Base-by-base conservation (phyloP, 2,329 filamentous ascomycete genomes). In the Penicillium sp. region DNA sequence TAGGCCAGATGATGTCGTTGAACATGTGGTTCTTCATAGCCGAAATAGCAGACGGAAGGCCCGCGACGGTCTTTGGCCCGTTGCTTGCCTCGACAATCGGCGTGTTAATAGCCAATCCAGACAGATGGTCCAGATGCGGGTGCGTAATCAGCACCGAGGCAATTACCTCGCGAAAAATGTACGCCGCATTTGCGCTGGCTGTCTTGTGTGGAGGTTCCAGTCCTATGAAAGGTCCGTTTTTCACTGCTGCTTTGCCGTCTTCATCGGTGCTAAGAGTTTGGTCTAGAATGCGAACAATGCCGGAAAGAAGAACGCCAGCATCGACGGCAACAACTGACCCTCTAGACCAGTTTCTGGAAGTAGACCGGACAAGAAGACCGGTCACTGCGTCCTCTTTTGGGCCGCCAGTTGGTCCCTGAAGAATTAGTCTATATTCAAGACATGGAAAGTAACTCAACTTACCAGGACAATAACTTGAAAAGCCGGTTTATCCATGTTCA, bases 1-100 rank as follows among this genome's bases (percentile, higher is more conserved):
- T 99, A 0, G 94, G 94, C 94, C 94, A 99, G 54, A 97, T 96
- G 57, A 96, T 79, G 67, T 97, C 95, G 74, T 99, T 99, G 78
- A 99, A 99, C 59, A 99, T 90, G 73, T 99, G 92, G 0, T 81
- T 85, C 71, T 96, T 97, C 73, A 99, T 87, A 0, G 93, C 92
- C 47, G 90, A 82, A 52, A 99, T 92, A n/a, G 93, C 96, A 26
- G 85, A 87, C 0, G 92, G 91, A 3, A 97, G 77, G 0, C 89
- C 93, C 1, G 93, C 91, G 14, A 99, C 79, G 23, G 88, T 85
- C 73, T 97, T 99, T 0, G 91, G 90, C 30, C 81, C 79, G 26
- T 87, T 84, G 2, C 88, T 84, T 28, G 89, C 89, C 28, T 90
- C 87, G 20, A 95, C 83, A 3, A 89, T 87, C 5, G 94, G 92